phyloP scores from a whole-genome alignment of 1,139 yeast species.

The Pneumocystis jirovecii region DNA sequence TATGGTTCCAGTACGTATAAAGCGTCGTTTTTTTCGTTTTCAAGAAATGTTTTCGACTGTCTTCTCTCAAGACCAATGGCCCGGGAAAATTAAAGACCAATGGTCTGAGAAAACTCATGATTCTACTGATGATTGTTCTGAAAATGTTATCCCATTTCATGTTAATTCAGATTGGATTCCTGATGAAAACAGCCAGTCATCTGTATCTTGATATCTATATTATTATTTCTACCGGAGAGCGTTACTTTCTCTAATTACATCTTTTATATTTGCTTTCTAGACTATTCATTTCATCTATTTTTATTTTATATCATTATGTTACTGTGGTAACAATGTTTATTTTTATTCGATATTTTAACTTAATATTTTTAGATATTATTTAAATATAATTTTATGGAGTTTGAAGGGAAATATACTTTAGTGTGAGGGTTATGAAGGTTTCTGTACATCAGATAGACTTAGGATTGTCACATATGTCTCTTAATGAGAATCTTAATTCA shows the following conservation, averaged over 20 bases:
- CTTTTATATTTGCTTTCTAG: background rate
- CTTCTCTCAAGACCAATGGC: slow-evolving; percentile 11
- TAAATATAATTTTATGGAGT: background rate
- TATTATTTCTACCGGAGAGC: background rate
- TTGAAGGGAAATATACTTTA: background rate
- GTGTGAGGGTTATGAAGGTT: background rate
- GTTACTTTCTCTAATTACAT: too few relatives aligned
- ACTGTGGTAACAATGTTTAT: background rate
- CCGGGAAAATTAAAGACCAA: background rate
- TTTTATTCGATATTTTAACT: background rate
- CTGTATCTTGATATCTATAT: background rate
- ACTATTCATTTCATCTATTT: background rate
- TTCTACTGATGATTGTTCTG: background rate
- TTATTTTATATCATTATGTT: background rate
- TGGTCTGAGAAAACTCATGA: background rate
- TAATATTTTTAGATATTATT: background rate
- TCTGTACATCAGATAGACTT: background rate
- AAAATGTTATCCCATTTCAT: background rate
- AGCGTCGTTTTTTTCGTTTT: slow-evolving; percentile 64
- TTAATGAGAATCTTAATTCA: background rate
- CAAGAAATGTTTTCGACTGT: slow-evolving; percentile 35
- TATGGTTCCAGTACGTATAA: slow-evolving; percentile 51
- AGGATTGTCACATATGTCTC: background rate
- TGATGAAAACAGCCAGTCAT: background rate
- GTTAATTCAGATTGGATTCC: background rate